Base-by-base conservation (phyloP, 257 asterid species). In the Rhazya stricta region DNA sequence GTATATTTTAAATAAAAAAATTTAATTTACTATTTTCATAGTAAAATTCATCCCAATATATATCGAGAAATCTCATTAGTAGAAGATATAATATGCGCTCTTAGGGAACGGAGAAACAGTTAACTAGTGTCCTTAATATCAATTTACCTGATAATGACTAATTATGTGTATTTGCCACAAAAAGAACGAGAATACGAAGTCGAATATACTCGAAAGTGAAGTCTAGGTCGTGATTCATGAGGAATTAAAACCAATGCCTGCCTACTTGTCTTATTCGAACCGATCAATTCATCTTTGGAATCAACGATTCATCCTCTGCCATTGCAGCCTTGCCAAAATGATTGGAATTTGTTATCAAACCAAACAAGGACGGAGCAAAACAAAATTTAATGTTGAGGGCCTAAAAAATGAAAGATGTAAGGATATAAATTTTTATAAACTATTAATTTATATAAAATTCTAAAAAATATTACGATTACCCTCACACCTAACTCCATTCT, bases 211-310 rank as follows among this genome's bases (percentile, higher is more conserved):
- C 6, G 56, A 10, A 62, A 27, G 41, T 12, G 67, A 42, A 43
- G 48, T 30, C n/a, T 41, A 45, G 54, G 8, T 67, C 4, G 30
- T 5, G 8, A 42, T 7, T 25, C 25, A 29, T 1, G 46, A 45
- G 15, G 36, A 9, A 32, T 9, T 0, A 18, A 72, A 0, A 23
- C 21, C 2, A 54, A 4, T 4, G 2, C 23, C 39, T 53, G 41
- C 48, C 21, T 19, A 48, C 25, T 48, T 45, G 72, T 74, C 63
- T 21, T 74, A 32, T 45, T 74, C 39, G 37, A 45, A 62, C 62
- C 62, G 21, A 61, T 32, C 53, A 37, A 73, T 73, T 43, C 27
- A 46, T 9, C 78, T 74, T 74, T 34, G 60, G 42, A 15, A 62
- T 32, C 16, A 30, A 65, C 61, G 71, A 23, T 19, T 6, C 6